Percentiles rank a stretch among this genome's conserved stretches.
These are phyloP conservation scores for Striga hermonthica DNA, from an alignment of 305 asterid species.

Conservation along the genomic window DNA sequence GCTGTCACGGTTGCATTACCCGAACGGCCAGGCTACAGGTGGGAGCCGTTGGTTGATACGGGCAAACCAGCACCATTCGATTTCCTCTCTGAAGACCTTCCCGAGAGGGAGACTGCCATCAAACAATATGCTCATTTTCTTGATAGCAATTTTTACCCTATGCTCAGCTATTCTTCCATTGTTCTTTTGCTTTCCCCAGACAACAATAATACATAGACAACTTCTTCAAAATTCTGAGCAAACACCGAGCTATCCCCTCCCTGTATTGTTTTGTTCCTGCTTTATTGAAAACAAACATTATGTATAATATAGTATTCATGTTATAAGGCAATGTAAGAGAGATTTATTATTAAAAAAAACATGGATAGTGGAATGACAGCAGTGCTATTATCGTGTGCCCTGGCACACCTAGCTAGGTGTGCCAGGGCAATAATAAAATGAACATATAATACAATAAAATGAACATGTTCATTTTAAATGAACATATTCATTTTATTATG, in stretches of 20 bases:
- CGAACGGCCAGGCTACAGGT: constrained; percentile 67
- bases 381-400: no score
- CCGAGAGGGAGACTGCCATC: constrained; percentile 45
- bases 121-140: constrained; percentile 84
- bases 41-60: constrained; percentile 92
- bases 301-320: no score
- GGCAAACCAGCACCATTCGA: constrained; percentile 81
- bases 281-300: neutral
- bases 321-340: no score
- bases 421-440: no score
- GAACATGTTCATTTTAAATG: no score
- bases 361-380: no score
- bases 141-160: constrained; percentile 72
- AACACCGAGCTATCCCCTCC: no score
- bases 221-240: constrained; percentile 9
- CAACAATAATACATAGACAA: constrained; percentile 26
- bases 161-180: constrained; percentile 87
- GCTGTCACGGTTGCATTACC: constrained; percentile 67
- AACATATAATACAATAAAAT: no score
- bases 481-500: no score
- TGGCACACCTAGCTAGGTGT: no score
- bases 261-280: neutral
- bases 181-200: constrained; percentile 59
- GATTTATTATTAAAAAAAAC: no score
- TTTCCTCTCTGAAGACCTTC: constrained; percentile 54